Percentiles rank a stretch among this genome's conserved stretches.
Evolutionary conservation across 768 basidiomycete genomes (phyloP).

Genomic region (Trametes punicea): DNA sequence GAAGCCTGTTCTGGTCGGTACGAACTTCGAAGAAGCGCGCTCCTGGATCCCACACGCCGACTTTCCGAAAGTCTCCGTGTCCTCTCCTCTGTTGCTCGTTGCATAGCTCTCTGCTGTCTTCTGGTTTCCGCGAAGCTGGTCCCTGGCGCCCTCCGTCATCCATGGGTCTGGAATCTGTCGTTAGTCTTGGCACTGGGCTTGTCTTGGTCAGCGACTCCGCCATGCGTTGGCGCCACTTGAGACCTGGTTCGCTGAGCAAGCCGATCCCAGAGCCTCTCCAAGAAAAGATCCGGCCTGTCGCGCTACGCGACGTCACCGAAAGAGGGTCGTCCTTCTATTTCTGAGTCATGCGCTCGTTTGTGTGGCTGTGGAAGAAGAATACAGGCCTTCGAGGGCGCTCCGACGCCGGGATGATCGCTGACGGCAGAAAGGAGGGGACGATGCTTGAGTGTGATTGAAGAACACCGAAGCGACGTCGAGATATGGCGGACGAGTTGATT

Average conservation of each 20-base stretch:
- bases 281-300: conserved; percentile 16
- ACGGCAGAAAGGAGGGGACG: background rate
- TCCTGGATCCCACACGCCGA: no score
- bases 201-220: background rate
- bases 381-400: conserved; percentile 10
- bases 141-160: background rate
- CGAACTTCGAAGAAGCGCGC: no score
- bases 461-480: background rate
- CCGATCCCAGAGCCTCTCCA: background rate
- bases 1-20: no score
- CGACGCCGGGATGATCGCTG: conserved; percentile 11
- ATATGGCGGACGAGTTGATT: conserved; percentile 1
- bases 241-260: conserved; percentile 9
- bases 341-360: conserved; percentile 16
- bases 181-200: background rate
- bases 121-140: no score
- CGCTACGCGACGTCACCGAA: background rate
- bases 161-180: background rate
- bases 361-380: conserved; percentile 13
- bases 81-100: no score
- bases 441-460: conserved; percentile 7
- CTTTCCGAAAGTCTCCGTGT: no score
- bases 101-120: no score
- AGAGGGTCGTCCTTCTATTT: background rate
- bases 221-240: background rate